Conservation (phyloP, 768 basidiomycete species). For the Tricholomella constricta region DNA sequence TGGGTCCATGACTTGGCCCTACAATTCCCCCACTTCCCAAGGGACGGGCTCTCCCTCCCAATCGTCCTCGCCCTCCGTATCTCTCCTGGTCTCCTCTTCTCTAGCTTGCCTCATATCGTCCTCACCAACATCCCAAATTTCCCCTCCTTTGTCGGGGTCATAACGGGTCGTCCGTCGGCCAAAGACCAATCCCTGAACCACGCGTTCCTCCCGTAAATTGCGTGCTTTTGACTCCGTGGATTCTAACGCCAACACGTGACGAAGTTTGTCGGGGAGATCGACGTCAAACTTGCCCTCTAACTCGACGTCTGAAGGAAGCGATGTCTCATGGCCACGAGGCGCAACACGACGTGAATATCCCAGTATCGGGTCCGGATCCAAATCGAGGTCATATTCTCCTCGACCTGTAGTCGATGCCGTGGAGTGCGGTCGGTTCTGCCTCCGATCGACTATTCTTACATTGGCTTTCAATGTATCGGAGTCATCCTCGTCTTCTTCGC, state of each 20-base stretch:
- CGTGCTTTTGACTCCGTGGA: conserved; percentile 42
- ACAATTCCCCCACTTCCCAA: conserved; percentile 81
- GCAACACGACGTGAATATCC: conserved; percentile 30
- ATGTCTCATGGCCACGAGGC: conserved; percentile 31
- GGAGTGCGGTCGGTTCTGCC: conserved; percentile 18
- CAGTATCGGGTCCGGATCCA: conserved; percentile 37
- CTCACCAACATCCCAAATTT: conserved; percentile 80
- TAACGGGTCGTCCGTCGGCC: conserved; percentile 58
- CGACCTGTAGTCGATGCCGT: conserved; percentile 14
- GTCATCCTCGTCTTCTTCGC: conserved; percentile 30
- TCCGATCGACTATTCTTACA: conserved; percentile 37
- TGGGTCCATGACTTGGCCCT: conserved; percentile 17
- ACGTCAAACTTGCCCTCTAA: conserved; percentile 48
- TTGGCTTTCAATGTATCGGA: conserved; percentile 27
- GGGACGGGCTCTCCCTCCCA: conserved; percentile 86
- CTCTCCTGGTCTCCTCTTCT: conserved; percentile 25
- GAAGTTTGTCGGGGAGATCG: conserved; percentile 67
- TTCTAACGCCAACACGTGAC: conserved; percentile 63
- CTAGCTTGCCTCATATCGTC: conserved; percentile 37
- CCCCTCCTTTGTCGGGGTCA: conserved; percentile 64
- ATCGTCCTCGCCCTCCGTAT: conserved; percentile 54
- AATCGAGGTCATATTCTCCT: conserved; percentile 31
- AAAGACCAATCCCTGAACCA: conserved; percentile 63
- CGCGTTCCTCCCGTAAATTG: conserved; percentile 47
- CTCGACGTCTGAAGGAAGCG: conserved; percentile 16